A percentile compares a stretch with the other conserved stretches of the same genome.
phyloP scores from a whole-genome alignment of 495 filamentous ascomycete genomes.

The Rhypophila decipiens region DNA sequence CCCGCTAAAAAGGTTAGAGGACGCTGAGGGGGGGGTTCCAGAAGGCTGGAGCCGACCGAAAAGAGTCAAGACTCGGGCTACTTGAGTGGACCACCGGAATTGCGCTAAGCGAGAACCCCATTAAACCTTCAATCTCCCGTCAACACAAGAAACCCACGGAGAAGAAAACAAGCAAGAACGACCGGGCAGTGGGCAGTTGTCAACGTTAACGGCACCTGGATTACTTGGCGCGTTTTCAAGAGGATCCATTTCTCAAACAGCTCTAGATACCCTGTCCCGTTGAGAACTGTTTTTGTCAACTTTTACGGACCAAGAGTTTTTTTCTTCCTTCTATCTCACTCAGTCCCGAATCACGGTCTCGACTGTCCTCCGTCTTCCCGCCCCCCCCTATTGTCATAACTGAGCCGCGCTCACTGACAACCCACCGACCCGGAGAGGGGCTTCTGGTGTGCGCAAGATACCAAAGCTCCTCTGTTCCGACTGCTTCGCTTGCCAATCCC shows the following conservation, averaged over 20 bases:
- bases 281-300: not conserved
- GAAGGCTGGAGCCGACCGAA: not conserved
- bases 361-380: too few species aligned
- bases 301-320: not conserved
- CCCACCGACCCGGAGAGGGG: conserved; percentile 2
- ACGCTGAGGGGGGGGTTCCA: not conserved
- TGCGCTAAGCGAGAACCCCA: conserved; percentile 1
- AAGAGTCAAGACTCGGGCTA: not conserved
- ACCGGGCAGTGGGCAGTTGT: not conserved
- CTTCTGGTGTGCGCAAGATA: conserved; percentile 5
- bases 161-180: not conserved
- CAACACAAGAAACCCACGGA: too few species aligned
- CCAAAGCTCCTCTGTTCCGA: not conserved
- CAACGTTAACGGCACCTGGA: not conserved
- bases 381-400: too few species aligned
- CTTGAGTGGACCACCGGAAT: not conserved
- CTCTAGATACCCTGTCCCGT: too few species aligned
- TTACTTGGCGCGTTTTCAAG: not conserved
- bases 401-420: too few species aligned
- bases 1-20: not conserved
- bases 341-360: not conserved
- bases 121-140: conserved; percentile 2
- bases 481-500: not conserved
- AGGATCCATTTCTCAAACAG: not conserved
- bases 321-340: not conserved